A percentile compares a stretch with the other conserved stretches of the same genome.
These are phyloP conservation scores for Obelidium mucronatum DNA, from an alignment of 192 early-diverging fungal genomes.

Conservation along the genomic window DNA sequence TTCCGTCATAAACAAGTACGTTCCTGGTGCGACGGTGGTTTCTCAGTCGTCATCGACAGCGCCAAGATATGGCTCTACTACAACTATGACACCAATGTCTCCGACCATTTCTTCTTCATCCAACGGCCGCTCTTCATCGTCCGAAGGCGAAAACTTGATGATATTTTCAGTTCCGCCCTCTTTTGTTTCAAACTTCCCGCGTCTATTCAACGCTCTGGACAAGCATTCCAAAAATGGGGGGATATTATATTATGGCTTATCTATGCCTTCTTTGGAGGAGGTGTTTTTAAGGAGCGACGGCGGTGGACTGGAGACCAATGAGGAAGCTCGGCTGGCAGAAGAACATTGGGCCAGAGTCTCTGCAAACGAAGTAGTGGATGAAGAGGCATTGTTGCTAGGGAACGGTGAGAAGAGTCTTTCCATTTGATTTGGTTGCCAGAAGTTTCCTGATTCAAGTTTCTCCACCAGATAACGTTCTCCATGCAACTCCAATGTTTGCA, in stretches of 20 bases:
- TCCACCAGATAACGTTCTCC: slow-evolving; percentile 8
- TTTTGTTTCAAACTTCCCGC: slow-evolving; percentile 50
- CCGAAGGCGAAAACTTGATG: slow-evolving; percentile 45
- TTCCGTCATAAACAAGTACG: slow-evolving; percentile 43
- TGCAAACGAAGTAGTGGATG: slow-evolving; percentile 25
- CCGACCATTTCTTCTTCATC: neutral
- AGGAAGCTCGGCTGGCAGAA: slow-evolving; percentile 28
- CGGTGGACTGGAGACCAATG: slow-evolving; percentile 36
- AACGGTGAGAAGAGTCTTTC: slow-evolving; percentile 12
- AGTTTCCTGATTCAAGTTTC: neutral
- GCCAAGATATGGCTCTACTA: no score
- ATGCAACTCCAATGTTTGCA: slow-evolving; percentile 1
- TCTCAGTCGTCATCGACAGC: slow-evolving; percentile 41
- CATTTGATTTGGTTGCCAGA: neutral
- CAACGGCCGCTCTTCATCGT: neutral
- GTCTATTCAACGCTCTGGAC: slow-evolving; percentile 58
- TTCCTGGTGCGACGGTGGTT: slow-evolving; percentile 33
- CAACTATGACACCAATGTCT: no score
- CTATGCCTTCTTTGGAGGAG: slow-evolving; percentile 67
- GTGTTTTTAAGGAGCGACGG: slow-evolving; percentile 63
- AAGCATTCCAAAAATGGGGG: slow-evolving; percentile 36
- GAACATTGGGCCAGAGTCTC: slow-evolving; percentile 27
- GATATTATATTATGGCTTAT: slow-evolving; percentile 61
- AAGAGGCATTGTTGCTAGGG: slow-evolving; percentile 24
- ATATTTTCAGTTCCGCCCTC: slow-evolving; percentile 48